Conservation (phyloP, 768 basidiomycete genomes). For the Phlebiopsis flavidoalba region DNA sequence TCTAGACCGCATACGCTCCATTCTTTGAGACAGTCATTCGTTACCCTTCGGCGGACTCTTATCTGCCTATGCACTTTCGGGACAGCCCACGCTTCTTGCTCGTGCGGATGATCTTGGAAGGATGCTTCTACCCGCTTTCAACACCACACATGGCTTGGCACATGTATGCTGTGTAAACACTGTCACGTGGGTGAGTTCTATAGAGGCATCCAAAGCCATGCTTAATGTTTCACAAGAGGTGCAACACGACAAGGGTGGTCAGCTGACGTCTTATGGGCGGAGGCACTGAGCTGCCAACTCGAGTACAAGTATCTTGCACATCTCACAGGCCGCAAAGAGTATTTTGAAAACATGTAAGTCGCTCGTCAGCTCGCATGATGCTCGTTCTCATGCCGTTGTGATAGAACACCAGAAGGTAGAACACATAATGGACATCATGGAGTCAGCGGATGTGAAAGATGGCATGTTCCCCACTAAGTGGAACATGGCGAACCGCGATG, state of each 20-base stretch:
- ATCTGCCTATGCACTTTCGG: conserved; percentile 74
- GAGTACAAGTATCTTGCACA: conserved; percentile 88
- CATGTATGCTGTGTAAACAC: conserved; percentile 60
- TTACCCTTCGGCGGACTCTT: conserved; percentile 84
- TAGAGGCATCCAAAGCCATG: not conserved
- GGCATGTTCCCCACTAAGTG: conserved; percentile 20
- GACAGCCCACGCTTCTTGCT: conserved; percentile 53
- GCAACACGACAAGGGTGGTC: conserved; percentile 30
- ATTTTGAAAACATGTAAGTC: conserved; percentile 50
- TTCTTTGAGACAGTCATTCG: conserved; percentile 82
- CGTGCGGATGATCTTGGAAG: conserved; percentile 76
- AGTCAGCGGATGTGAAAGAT: conserved; percentile 12
- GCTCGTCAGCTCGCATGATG: not conserved
- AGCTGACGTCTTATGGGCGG: conserved; percentile 48
- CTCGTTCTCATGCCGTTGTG: not conserved
- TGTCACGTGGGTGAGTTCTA: conserved; percentile 37
- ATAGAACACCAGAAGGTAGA: no score
- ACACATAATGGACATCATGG: conserved; percentile 44
- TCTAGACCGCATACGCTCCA: conserved; percentile 35
- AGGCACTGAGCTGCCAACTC: conserved; percentile 77
- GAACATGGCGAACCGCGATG: conserved; percentile 8
- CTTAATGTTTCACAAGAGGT: conserved; percentile 29
- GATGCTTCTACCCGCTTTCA: conserved; percentile 69
- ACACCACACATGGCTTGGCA: conserved; percentile 67
- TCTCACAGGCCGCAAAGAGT: conserved; percentile 63